Percentiles rank a stretch among this genome's conserved stretches.
phyloP scores from a whole-genome alignment of 257 asterid genomes.

The Solanum etuberosum region DNA sequence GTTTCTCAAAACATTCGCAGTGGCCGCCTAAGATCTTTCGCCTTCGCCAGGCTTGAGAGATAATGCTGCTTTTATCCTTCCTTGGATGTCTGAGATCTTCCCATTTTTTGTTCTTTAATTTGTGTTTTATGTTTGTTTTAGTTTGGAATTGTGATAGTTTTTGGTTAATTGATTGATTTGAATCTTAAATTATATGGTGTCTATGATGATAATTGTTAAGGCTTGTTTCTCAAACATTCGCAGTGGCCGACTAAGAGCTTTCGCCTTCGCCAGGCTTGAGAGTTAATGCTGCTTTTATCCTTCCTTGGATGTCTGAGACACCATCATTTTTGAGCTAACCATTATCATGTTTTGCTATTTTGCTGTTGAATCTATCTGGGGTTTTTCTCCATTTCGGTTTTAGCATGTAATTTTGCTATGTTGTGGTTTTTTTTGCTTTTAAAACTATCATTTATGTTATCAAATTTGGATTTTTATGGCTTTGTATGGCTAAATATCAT shows the following conservation, averaged over 20 bases:
- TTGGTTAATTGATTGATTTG: neutral
- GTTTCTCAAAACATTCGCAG: conserved; percentile 72
- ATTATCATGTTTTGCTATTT: neutral
- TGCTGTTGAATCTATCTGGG: neutral
- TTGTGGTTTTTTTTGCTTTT: neutral
- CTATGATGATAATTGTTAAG: conserved; percentile 1
- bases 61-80: conserved; percentile 56
- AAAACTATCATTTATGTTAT: neutral
- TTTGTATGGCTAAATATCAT: neutral
- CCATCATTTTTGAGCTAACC: neutral
- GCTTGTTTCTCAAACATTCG: conserved; percentile 61
- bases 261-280: conserved; percentile 56
- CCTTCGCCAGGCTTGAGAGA: conserved; percentile 82
- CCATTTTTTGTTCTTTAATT: neutral
- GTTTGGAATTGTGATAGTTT: neutral
- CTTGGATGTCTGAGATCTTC: conserved; percentile 63
- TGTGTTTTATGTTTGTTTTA: neutral
- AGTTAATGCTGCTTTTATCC: conserved; percentile 36
- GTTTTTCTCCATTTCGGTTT: neutral
- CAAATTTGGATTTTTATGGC: neutral
- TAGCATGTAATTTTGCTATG: neutral
- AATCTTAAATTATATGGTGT: neutral
- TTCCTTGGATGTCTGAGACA: conserved; percentile 55
- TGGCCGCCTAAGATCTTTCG: conserved; percentile 69
- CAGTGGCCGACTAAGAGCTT: conserved; percentile 55